These are phyloP conservation scores for Hericium coralloides DNA, from an alignment of 768 basidiomycete species.

Conservation along the genomic window DNA sequence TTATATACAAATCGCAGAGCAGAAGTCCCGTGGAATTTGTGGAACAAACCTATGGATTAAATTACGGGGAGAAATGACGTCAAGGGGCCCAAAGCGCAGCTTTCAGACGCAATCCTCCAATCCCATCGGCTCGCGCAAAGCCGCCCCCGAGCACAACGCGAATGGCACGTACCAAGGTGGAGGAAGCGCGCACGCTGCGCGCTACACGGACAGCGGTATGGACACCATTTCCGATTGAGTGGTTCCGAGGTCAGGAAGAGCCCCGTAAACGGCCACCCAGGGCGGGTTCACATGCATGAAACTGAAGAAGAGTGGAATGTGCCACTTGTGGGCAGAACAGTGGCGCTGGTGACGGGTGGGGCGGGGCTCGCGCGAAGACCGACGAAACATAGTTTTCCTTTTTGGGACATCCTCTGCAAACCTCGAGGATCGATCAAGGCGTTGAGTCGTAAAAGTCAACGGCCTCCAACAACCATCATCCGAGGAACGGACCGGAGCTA, in stretches of 20 bases:
- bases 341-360: background rate
- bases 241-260: background rate
- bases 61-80: background rate
- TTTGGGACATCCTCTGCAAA: conserved; percentile 3
- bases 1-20: background rate
- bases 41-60: too few relatives aligned
- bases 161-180: background rate
- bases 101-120: background rate
- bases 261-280: background rate
- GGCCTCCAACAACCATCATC: background rate
- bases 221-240: background rate
- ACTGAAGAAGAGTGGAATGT: background rate
- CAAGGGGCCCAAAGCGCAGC: background rate
- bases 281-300: background rate
- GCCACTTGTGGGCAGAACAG: background rate
- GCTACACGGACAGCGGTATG: background rate
- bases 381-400: background rate
- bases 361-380: background rate
- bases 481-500: too few relatives aligned
- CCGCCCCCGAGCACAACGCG: too few relatives aligned
- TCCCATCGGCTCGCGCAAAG: background rate
- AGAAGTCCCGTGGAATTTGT: too few relatives aligned
- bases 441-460: conserved; percentile 8
- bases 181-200: background rate
- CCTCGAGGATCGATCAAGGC: conserved; percentile 6